Evolutionary conservation across 768 basidiomycete species (phyloP).

Genomic region (Pulveroboletus sp.): DNA sequence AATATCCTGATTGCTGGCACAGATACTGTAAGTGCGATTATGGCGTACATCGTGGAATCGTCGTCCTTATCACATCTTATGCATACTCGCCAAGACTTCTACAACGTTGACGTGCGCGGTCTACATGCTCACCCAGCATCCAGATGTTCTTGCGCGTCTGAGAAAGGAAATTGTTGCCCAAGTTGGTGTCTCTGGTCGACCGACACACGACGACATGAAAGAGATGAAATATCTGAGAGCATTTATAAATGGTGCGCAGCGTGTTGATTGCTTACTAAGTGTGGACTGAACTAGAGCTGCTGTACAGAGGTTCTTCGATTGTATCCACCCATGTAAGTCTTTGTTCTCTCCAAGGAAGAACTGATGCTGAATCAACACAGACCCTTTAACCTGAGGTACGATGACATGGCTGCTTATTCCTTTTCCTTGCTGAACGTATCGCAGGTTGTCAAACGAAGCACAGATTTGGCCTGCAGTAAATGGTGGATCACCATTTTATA

Average conservation of each 20-base stretch:
- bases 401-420: no score
- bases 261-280: not conserved
- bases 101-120: constrained; percentile 24
- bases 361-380: constrained; percentile 11
- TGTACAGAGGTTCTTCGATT: constrained; percentile 31
- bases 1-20: constrained; percentile 31
- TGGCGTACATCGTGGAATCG: no score
- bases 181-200: constrained; percentile 47
- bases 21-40: constrained; percentile 40
- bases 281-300: not conserved
- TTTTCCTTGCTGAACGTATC: not conserved
- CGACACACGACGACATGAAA: constrained; percentile 53
- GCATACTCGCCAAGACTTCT: not conserved
- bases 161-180: constrained; percentile 54
- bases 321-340: constrained; percentile 29
- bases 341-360: not conserved
- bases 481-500: constrained; percentile 48
- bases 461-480: constrained; percentile 20
- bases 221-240: constrained; percentile 66
- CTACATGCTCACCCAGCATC: constrained; percentile 35
- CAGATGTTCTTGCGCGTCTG: constrained; percentile 44
- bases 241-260: constrained; percentile 54
- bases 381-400: constrained; percentile 23
- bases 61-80: no score
- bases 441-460: constrained; percentile 11